These are phyloP conservation scores for Ensete ventricosum DNA, from an alignment of 176 grass and related monocot genomes.

Conservation along the genomic window DNA sequence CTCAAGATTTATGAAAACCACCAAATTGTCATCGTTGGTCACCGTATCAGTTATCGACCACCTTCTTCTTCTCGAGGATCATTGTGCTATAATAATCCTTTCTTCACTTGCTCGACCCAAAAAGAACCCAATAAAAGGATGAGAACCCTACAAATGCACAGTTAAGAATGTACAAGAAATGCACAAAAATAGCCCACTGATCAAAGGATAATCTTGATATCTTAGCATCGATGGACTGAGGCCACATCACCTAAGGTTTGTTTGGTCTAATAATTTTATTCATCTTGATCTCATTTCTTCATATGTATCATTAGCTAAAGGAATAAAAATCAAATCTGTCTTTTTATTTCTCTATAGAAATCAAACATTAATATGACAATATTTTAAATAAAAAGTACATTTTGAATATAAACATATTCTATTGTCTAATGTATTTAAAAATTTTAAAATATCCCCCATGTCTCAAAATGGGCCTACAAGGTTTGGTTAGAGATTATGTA, in stretches of 20 bases:
- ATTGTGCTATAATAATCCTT: conserved; percentile 76
- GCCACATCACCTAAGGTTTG: conserved; percentile 60
- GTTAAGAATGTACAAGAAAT: neutral
- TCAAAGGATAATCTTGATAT: conserved; percentile 31
- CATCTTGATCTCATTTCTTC: conserved; percentile 65
- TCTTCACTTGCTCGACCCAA: conserved; percentile 49
- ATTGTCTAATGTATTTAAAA: too few relatives aligned
- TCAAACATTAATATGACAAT: neutral
- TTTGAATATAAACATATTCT: too few relatives aligned
- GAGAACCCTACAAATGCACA: neutral
- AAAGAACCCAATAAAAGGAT: neutral
- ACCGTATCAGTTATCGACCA: conserved; percentile 56
- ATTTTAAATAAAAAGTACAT: too few relatives aligned
- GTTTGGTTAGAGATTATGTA: too few relatives aligned
- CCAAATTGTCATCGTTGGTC: conserved; percentile 63
- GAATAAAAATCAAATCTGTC: conserved; percentile 62
- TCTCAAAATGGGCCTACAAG: too few relatives aligned
- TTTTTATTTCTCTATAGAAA: conserved; percentile 61
- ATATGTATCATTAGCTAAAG: conserved; percentile 57
- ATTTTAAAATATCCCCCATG: too few relatives aligned
- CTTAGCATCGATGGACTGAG: conserved; percentile 72
- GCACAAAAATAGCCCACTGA: neutral
- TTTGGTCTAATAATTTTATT: conserved; percentile 72
- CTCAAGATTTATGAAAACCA: conserved; percentile 53
- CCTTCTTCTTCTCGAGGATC: conserved; percentile 69